Conservation (phyloP, 768 basidiomycete species). For the Cystobasidium tubakii region DNA sequence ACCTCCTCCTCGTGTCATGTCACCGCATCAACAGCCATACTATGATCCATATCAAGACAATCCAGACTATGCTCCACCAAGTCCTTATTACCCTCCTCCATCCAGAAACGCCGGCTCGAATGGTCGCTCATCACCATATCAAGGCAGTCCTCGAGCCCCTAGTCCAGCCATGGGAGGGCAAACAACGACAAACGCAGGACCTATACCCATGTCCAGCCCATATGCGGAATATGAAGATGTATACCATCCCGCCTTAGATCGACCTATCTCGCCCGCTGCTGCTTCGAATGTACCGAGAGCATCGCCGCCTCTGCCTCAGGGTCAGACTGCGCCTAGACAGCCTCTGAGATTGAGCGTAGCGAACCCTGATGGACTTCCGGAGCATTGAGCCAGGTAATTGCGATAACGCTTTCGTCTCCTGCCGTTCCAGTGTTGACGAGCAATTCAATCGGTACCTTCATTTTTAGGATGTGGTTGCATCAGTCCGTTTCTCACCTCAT, state of each 20-base stretch:
- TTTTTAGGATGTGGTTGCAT: too few species aligned
- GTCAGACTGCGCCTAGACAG: not conserved
- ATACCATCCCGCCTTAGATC: not conserved
- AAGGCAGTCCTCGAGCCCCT: not conserved
- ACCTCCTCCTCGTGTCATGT: slow-evolving; percentile 8
- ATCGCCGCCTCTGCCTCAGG: not conserved
- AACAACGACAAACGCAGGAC: not conserved
- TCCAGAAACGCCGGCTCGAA: not conserved
- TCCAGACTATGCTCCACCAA: slow-evolving; percentile 9
- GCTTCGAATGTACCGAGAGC: not conserved
- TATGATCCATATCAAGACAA: slow-evolving; percentile 28
- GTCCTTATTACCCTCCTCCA: slow-evolving; percentile 20
- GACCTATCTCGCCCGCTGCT: not conserved
- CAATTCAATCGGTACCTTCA: too few species aligned
- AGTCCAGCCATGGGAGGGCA: not conserved
- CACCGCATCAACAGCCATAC: slow-evolving; percentile 21
- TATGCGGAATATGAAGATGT: slow-evolving; percentile 12
- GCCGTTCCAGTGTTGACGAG: too few species aligned
- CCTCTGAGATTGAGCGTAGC: slow-evolving; percentile 10
- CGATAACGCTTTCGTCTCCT: too few species aligned
- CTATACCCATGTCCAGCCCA: not conserved
- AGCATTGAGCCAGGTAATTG: not conserved
- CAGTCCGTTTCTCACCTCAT: too few species aligned
- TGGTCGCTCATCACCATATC: not conserved
- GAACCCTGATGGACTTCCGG: not conserved